phyloP scores from a whole-genome alignment of 345 rosid species.

The Bruguiera parviflora region DNA sequence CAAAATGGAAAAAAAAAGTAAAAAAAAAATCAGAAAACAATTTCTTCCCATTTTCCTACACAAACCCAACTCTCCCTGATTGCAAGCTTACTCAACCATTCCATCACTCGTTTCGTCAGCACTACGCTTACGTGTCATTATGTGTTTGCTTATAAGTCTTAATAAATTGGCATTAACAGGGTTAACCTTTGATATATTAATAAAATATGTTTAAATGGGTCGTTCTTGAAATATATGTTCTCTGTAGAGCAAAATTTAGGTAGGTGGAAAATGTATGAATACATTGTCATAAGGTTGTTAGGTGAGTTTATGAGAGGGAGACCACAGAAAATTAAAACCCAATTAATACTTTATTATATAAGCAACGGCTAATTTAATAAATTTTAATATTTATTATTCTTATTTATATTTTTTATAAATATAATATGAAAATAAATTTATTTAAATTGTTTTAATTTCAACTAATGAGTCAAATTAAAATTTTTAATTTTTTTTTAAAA shows the following conservation, averaged over 20 bases:
- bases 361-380: too few relatives aligned
- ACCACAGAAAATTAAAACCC: too few relatives aligned
- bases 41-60: constrained; percentile 43
- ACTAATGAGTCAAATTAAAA: too few relatives aligned
- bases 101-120: constrained; percentile 74
- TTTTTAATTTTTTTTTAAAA: too few relatives aligned
- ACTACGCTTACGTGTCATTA: constrained; percentile 43
- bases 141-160: neutral
- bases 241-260: neutral
- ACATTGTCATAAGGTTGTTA: too few relatives aligned
- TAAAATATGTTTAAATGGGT: neutral
- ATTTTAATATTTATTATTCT: too few relatives aligned
- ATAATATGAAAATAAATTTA: too few relatives aligned
- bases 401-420: too few relatives aligned
- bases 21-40: constrained; percentile 3
- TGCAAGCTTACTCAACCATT: constrained; percentile 74
- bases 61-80: constrained; percentile 42
- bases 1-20: neutral
- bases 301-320: too few relatives aligned
- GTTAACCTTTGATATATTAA: constrained; percentile 2
- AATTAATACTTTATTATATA: too few relatives aligned
- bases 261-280: neutral
- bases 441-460: too few relatives aligned
- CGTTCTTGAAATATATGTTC: neutral
- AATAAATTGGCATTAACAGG: constrained; percentile 8